Evolutionary conservation across 2,329 filamentous ascomycete genomes (phyloP).

Genomic region (Ceratocystis huliohia): DNA sequence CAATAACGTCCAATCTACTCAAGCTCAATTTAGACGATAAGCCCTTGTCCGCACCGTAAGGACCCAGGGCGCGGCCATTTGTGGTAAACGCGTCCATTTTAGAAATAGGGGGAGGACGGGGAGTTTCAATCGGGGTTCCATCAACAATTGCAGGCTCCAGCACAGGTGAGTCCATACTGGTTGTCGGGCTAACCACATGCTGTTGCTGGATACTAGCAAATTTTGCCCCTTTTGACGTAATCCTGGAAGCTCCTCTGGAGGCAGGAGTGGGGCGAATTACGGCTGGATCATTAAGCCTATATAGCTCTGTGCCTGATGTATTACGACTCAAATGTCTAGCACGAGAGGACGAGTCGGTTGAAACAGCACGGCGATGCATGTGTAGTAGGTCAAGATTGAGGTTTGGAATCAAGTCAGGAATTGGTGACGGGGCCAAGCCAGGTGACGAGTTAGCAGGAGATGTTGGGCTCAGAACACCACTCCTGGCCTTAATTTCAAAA

Average conservation of each 20-base stretch:
- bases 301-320: constrained; percentile 13
- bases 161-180: constrained; percentile 7
- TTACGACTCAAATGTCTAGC: constrained; percentile 10
- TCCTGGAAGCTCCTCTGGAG: not conserved
- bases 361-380: constrained; percentile 13
- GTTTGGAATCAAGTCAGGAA: constrained; percentile 14
- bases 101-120: constrained; percentile 16
- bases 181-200: not conserved
- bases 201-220: not conserved
- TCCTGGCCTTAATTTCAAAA: constrained; percentile 13
- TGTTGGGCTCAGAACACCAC: not conserved
- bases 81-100: constrained; percentile 2
- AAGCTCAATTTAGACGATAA: constrained; percentile 15
- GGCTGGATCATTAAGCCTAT: not conserved
- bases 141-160: constrained; percentile 16
- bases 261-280: not conserved
- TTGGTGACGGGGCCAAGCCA: constrained; percentile 17
- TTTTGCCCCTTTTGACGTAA: not conserved
- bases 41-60: not conserved
- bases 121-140: constrained; percentile 16
- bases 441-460: constrained; percentile 15
- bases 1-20: constrained; percentile 16
- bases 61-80: not conserved
- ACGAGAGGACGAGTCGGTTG: constrained; percentile 15
- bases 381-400: constrained; percentile 5